Evolutionary conservation across 257 asterid genomes (phyloP).

Genomic region (Lycium barbarum): DNA sequence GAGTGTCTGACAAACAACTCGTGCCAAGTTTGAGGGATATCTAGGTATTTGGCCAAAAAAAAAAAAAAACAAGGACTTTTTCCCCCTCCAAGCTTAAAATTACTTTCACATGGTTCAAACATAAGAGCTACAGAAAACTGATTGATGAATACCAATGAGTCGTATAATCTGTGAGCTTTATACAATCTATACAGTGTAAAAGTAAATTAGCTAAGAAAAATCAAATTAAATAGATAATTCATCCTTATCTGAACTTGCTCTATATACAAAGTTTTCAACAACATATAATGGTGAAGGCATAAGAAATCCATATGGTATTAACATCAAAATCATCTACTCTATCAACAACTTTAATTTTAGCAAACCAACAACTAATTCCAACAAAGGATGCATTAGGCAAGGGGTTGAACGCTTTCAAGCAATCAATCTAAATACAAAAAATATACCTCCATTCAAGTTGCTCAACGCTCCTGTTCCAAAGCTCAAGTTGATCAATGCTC

Average conservation of each 20-base stretch:
- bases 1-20: not conserved
- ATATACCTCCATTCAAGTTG: conserved; percentile 37
- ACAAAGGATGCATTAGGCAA: not conserved
- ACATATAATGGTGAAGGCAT: not conserved
- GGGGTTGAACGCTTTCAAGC: not conserved
- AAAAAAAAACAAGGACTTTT: too few species aligned
- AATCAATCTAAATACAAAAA: not conserved
- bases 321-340: conserved; percentile 27
- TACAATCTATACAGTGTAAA: not conserved
- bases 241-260: not conserved
- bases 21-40: not conserved
- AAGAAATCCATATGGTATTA: not conserved
- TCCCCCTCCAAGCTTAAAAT: not conserved
- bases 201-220: not conserved
- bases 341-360: conserved; percentile 1
- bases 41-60: not conserved
- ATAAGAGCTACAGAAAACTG: not conserved
- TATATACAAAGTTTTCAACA: not conserved
- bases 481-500: conserved; percentile 29
- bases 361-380: conserved; percentile 13
- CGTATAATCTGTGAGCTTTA: not conserved
- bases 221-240: not conserved
- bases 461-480: conserved; percentile 18
- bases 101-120: not conserved
- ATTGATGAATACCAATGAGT: conserved; percentile 11